Evolutionary conservation across 2,329 filamentous ascomycete genomes (phyloP), one percentile per base, ranked within the genome.

Genomic region (Aaosphaeria arxii): DNA sequence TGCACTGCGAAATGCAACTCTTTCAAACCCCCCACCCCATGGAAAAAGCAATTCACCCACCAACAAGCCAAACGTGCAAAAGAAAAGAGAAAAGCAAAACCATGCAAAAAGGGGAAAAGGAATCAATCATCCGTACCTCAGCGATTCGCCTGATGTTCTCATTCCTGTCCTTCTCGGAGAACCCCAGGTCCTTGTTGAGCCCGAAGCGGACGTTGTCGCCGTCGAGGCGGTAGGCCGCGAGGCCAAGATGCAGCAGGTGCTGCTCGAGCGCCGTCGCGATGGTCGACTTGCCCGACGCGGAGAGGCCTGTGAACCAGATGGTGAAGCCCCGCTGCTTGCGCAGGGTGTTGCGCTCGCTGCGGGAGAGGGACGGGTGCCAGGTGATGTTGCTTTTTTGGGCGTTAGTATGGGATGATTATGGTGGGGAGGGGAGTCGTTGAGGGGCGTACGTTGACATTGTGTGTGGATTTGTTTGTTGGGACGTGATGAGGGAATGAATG

Each of bases 131-230:
- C 30, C 59, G 30, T 63, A 75, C 75, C 80, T 99, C 92, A 46
- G 89, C 90, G 65, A 99, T 96, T 56, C 94, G 86, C 52, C 94
- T 85, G 69, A 99, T 99, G 77, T 99, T 99, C 81, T 99, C 94
- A 70, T 92, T 95, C 61, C 94, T 85, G 77, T 96, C 91, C 67
- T 85, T 84, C 69, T 96, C 92, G 56, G 84, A 88, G 79, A 97
- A 99, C 11, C 92, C 92, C 7, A 99, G 82, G 77, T 97, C 92
- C 75, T 95, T 95, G 84, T 97, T 99, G 59, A 99, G 81, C 11
- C 94, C 94, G 77, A 97, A 96, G 52, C 94, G 92, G 58, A 99
- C 87, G 75, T 99, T 99, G 82, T 99, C 94, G 65, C 92, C 94
- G 74, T 99, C 94, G 30, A 99, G 86, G 45, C 94, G 86, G 82